Base-by-base conservation (phyloP, 495 filamentous ascomycete genomes). In the Parmelia sp. region DNA sequence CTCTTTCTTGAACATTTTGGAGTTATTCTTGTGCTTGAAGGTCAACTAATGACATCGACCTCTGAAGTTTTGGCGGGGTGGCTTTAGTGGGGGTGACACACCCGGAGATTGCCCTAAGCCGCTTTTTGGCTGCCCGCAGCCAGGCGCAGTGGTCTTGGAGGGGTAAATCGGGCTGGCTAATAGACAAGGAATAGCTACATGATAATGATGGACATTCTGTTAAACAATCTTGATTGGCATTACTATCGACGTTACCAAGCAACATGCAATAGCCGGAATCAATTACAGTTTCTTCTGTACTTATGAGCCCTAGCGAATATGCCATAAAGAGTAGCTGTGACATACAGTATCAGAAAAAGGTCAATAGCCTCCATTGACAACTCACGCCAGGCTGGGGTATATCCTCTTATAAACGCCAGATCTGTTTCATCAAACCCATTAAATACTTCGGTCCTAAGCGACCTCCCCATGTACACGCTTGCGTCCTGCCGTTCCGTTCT, bases 1-100 rank as follows among this genome's bases (percentile, higher is more conserved):
- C 91, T 92, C 90, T 83, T 94, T 95, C 72, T 94, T 96, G 71
- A 96, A 96, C 91, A 96, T 96, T 10, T 66, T 86, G 72, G 25
- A 29, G 6, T 9, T 29, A 35, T 17, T 14, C 5, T 7, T 53
- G 23, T 29, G 10, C 4, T n/a, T n/a, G n/a, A n/a, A n/a, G n/a
- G n/a, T n/a, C n/a, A n/a, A n/a, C n/a, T n/a, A n/a, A n/a, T n/a
- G n/a, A n/a, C n/a, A n/a, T n/a, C n/a, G n/a, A n/a, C n/a, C n/a
- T n/a, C n/a, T n/a, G n/a, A n/a, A n/a, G n/a, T n/a, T n/a, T n/a
- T n/a, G n/a, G n/a, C n/a, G n/a, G n/a, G n/a, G 51, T 29, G 25
- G 29, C 21, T 55, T 15, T 27, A 3, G 51, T 4, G 49, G 51
- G 27, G 47, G 47, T 3, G 19, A 29, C 25, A 23, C 23, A 7